Conservation (phyloP, 306 rosid species). For the Herpetospermum pedunculosum region DNA sequence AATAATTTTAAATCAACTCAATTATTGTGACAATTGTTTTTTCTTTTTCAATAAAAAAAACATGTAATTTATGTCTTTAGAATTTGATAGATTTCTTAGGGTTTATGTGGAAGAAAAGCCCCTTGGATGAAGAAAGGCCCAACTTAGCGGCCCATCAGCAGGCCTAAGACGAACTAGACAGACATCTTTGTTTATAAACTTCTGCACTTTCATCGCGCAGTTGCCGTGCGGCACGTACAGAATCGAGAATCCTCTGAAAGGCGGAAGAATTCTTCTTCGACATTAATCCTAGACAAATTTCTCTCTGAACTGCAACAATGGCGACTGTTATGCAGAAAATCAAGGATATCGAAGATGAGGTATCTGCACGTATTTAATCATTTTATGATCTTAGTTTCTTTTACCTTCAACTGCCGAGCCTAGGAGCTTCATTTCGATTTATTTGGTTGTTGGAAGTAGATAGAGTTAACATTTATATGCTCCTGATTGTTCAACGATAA, state of each 20-base stretch:
- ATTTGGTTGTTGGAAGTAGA: not conserved
- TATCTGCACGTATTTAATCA: constrained; percentile 10
- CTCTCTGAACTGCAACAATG: constrained; percentile 29
- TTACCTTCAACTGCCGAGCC: not conserved
- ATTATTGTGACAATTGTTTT: no score
- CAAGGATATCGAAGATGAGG: constrained; percentile 99
- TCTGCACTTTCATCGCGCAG: not conserved
- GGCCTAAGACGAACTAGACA: not conserved
- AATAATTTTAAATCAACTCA: no score
- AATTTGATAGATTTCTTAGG: not conserved
- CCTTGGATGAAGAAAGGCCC: not conserved
- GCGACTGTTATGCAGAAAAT: constrained; percentile 97
- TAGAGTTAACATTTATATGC: not conserved
- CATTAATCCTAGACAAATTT: not conserved
- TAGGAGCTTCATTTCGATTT: not conserved
- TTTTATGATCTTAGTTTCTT: not conserved
- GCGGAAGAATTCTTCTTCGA: not conserved
- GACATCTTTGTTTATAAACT: not conserved
- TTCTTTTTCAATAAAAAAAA: no score
- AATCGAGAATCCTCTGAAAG: not conserved
- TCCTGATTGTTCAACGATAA: not conserved
- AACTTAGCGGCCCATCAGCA: not conserved
- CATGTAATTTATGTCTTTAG: no score
- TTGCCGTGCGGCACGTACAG: not conserved
- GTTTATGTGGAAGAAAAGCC: not conserved